Evolutionary conservation across 176 grass and related monocot species (phyloP), one percentile per base, ranked within the genome.

Genomic region (Bothriochloa decipiens): DNA sequence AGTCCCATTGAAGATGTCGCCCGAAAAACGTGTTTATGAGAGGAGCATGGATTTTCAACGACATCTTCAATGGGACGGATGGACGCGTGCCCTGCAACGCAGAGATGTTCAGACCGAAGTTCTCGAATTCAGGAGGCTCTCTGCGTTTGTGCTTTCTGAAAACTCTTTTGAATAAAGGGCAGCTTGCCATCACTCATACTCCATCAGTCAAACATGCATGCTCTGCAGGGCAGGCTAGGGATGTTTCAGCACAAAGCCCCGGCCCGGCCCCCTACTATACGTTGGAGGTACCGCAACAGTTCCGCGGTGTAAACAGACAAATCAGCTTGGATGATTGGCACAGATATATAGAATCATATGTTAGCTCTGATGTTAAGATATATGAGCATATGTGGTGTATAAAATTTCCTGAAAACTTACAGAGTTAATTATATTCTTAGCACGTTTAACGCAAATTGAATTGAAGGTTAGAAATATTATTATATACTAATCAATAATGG

Each of bases 151-250:
- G 58, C 32, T 72, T 78, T 25, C 66, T 43, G 33, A 65, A 23
- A 65, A 42, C 55, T 55, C 42, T 41, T 72, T 68, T 43, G 46
- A 75, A 36, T 66, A 86, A 81, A 74, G 47, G 3, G 68, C 42
- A 29, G 77, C 42, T 42, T 29, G n/a, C 23, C 8, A 28, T 3
- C 70, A 1, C 7, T 16, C 22, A 36, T 3, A 10, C 70, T 47
- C 23, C n/a, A 75, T 58, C 15, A 61, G 37, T 67, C 18, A 40
- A 20, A 22, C 61, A 68, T 4, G 62, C 65, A 37, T 70, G 50
- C n/a, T 11, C 62, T 76, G 71, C 16, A n/a, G 70, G 11, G 39
- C 64, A 67, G 29, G 29, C 29, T 32, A 32, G 46, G 32, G 61
- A 77, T 77, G 71, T 63, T 74, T 35, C 37, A 22, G 17, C 27